A percentile compares a stretch with the other conserved stretches of the same genome.
These are phyloP conservation scores for Capronia americana DNA, from an alignment of 2,329 filamentous ascomycete genomes.

Conservation along the genomic window DNA sequence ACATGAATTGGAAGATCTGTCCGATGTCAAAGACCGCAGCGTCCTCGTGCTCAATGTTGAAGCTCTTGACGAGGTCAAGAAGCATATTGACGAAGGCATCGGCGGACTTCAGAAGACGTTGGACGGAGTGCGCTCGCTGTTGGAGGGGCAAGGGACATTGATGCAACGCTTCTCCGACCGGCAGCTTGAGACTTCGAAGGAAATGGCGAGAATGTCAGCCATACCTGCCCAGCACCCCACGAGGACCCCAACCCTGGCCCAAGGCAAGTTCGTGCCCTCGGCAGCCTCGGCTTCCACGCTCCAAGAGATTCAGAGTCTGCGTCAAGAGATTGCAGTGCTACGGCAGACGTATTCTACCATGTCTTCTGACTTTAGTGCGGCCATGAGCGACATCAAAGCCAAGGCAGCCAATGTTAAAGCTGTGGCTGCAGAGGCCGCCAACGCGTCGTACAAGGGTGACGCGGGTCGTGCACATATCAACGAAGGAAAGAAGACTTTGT, in stretches of 20 bases:
- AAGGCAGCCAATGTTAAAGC: conserved; percentile 84
- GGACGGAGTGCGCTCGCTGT: conserved; percentile 81
- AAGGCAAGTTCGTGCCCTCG: conserved; percentile 39
- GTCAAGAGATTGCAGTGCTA: conserved; percentile 86
- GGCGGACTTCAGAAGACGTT: conserved; percentile 79
- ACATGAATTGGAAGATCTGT: conserved; percentile 91
- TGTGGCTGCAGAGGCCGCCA: conserved; percentile 70
- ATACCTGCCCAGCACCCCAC: conserved; percentile 49
- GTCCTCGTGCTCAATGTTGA: conserved; percentile 96
- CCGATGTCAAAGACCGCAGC: conserved; percentile 90
- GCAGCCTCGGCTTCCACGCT: conserved; percentile 61
- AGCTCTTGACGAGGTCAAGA: conserved; percentile 91
- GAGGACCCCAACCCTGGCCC: conserved; percentile 46
- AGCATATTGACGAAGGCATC: conserved; percentile 91
- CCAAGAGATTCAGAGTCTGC: conserved; percentile 78
- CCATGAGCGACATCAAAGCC: conserved; percentile 80
- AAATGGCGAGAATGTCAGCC: conserved; percentile 73
- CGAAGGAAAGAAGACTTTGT: conserved; percentile 83
- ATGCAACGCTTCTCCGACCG: conserved; percentile 88
- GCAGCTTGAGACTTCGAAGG: conserved; percentile 86
- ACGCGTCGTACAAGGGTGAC: conserved; percentile 76
- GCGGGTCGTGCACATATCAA: conserved; percentile 86
- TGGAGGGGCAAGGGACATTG: conserved; percentile 81
- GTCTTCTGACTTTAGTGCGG: conserved; percentile 83
- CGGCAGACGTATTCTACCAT: conserved; percentile 94